These are phyloP conservation scores for Penicillium robsamsonii DNA, from an alignment of 495 filamentous ascomycete genomes.

Conservation along the genomic window DNA sequence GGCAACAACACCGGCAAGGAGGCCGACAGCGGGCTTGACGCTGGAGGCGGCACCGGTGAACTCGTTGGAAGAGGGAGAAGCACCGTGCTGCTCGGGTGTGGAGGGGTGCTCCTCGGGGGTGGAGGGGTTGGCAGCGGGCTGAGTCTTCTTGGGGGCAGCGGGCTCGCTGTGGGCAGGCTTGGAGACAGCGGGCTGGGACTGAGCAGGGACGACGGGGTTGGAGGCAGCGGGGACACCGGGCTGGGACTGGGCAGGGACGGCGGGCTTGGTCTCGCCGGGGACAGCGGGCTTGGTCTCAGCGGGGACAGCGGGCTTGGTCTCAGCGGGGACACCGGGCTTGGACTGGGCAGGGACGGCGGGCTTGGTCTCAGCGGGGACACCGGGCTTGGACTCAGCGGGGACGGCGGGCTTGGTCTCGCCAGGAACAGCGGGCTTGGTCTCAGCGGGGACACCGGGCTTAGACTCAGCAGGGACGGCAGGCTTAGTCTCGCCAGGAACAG, in stretches of 20 bases:
- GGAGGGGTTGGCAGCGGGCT: conserved; percentile 8
- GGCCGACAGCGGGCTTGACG: conserved; percentile 36
- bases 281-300: conserved; percentile 7
- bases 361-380: not conserved
- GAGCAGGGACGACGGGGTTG: conserved; percentile 11
- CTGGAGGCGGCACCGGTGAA: conserved; percentile 38
- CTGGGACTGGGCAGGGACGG: conserved; percentile 2
- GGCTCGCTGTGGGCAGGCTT: conserved; percentile 9
- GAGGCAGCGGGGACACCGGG: conserved; percentile 1
- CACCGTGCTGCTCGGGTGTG: conserved; percentile 17
- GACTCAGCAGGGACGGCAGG: conserved; percentile 4
- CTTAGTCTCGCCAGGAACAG: conserved; percentile 1
- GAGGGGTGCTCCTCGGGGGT: conserved; percentile 12
- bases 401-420: not conserved
- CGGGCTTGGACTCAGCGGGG: conserved; percentile 9
- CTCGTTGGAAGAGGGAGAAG: conserved; percentile 13
- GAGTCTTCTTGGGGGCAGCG: conserved; percentile 3
- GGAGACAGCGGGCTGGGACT: conserved; percentile 9
- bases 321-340: conserved; percentile 10
- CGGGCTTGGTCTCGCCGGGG: conserved; percentile 9
- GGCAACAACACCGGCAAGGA: conserved; percentile 40
- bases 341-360: not conserved
- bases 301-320: not conserved
- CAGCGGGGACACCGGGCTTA: conserved; percentile 3
- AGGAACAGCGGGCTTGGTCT: not conserved